Percentiles rank a stretch among this genome's conserved stretches.
phyloP scores from a whole-genome alignment of 352 stramenopile genomes.

The Pythium myriotylum region DNA sequence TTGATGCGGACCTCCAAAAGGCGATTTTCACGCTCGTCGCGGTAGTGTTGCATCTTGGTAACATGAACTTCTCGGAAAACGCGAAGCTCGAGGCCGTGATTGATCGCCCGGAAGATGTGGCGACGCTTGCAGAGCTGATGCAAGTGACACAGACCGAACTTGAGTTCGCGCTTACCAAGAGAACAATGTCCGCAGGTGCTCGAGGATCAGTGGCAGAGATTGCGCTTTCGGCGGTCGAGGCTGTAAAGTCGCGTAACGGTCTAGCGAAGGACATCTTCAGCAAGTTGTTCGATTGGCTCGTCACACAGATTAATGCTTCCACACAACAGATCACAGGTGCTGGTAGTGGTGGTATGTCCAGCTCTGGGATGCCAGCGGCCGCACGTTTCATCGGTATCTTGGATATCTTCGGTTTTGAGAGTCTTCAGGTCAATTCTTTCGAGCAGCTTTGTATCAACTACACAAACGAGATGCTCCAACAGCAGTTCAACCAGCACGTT shows the following conservation, averaged over 20 bases:
- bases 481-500: constrained; percentile 95
- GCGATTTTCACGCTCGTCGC: constrained; percentile 96
- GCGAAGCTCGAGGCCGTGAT: constrained; percentile 83
- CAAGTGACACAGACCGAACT: constrained; percentile 84
- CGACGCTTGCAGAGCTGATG: constrained; percentile 80
- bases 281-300: constrained; percentile 97
- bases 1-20: constrained; percentile 88
- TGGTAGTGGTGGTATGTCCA: constrained; percentile 19
- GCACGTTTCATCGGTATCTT: constrained; percentile 94
- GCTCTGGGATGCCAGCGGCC: constrained; percentile 27
- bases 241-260: constrained; percentile 92
- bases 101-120: constrained; percentile 62
- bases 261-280: constrained; percentile 96
- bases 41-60: constrained; percentile 97
- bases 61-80: constrained; percentile 93
- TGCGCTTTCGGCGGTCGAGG: constrained; percentile 76
- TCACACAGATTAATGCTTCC: constrained; percentile 92
- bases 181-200: constrained; percentile 85
- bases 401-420: constrained; percentile 98
- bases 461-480: constrained; percentile 96
- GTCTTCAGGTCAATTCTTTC: constrained; percentile 92
- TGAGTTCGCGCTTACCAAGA: constrained; percentile 89
- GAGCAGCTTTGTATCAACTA: constrained; percentile 98
- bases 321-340: constrained; percentile 68
- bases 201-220: constrained; percentile 88